Evolutionary conservation across 1,139 yeast genomes (phyloP), one percentile per base, ranked within the genome.

Genomic region (Candida frijolesensis): DNA sequence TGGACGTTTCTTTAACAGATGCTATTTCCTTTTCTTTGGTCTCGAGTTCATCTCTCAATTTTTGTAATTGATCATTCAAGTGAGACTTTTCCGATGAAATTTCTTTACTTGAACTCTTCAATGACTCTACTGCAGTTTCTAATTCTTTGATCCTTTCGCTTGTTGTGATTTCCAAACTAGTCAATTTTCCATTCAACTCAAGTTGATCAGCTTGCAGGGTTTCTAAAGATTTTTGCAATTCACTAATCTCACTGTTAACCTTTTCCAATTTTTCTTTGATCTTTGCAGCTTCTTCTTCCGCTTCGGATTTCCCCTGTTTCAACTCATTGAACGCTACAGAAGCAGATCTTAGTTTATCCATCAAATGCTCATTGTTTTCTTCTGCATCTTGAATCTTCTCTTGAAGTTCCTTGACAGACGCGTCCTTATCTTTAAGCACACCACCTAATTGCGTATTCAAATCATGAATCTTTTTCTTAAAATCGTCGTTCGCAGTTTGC

Each of bases 271-370:
- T 37, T 3, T 38, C 32, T n/a, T 51, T 51, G 7, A 22, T 40
- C 14, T 46, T 46, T 10, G 42, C 52, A 11, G 53, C 37, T 19
- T 61, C 58, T 15, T 50, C 53, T 3, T 64, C 67, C 1, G 59
- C 45, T 2, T 54, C 54, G 2, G 51, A 10, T 50, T 69, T 66
- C 3, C 65, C 61, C 3, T 51, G 51, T 51, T 72, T 77, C 51
- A 79, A 51, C 11, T 67, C 76, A 58, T 73, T 80, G 48, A 75
- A 70, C 1, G 78, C 72, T 10, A 66, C 63, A 1, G 82, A 80
- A 8, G 83, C 83, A 5, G 79, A 63, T 45, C 80, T 65, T 44
- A 80, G 66, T 53, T 78, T 79, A 27, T 67, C 74, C 74, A 79
- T 70, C 33, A 67, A 65, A 59, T 62, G 78, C 45, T 60, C 69